A percentile compares a stretch with the other conserved stretches of the same genome.
phyloP scores from a whole-genome alignment of 2,329 filamentous ascomycete genomes.

The Xylariaceae sp. region DNA sequence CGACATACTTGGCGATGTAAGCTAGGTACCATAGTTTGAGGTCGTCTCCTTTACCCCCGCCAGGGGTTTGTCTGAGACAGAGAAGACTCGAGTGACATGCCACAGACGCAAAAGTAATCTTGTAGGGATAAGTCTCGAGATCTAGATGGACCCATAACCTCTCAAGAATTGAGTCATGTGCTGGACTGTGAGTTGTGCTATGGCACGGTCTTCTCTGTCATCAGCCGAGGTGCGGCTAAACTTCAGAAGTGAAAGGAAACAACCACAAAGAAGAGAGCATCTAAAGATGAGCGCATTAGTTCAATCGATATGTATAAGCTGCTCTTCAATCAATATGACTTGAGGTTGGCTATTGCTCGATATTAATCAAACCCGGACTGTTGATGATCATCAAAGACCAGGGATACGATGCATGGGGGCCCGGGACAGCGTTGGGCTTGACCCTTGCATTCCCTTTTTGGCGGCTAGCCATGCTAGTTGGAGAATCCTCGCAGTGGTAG shows the following conservation, averaged over 20 bases:
- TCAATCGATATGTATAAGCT: conserved; percentile 11
- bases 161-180: conserved; percentile 23
- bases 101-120: not conserved
- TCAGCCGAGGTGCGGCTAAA: conserved; percentile 18
- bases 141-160: conserved; percentile 1
- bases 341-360: conserved; percentile 26
- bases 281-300: conserved; percentile 16
- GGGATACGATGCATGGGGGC: conserved; percentile 33
- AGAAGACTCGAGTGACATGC: conserved; percentile 1
- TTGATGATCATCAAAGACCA: conserved; percentile 31
- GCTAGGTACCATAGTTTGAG: conserved; percentile 2
- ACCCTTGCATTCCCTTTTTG: conserved; percentile 40
- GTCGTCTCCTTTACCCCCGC: not conserved
- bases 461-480: conserved; percentile 37
- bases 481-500: conserved; percentile 36
- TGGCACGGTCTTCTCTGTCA: conserved; percentile 14
- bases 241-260: not conserved
- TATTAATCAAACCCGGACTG: conserved; percentile 29
- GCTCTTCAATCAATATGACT: not conserved
- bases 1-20: not conserved
- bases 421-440: conserved; percentile 34
- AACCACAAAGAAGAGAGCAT: not conserved
- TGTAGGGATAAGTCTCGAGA: not conserved
- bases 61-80: not conserved
- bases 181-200: conserved; percentile 19